Evolutionary conservation across 108 stramenopile species (phyloP), one percentile per base, ranked within the genome.

Genomic region (Licmophora abbreviata): DNA sequence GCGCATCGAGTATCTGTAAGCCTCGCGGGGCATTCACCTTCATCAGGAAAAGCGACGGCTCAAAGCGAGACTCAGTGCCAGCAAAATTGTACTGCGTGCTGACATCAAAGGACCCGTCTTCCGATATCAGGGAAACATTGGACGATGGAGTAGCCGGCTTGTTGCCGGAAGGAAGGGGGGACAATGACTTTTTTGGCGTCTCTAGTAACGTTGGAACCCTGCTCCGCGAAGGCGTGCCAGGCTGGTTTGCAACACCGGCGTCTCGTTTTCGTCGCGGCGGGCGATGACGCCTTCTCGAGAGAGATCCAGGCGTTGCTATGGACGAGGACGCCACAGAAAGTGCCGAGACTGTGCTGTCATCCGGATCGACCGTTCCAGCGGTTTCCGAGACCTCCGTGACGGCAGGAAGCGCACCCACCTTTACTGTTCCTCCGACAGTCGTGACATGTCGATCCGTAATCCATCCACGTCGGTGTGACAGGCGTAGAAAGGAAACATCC

Each of bases 1-100:
- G 83, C 31, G 85, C 80, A 68, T 92, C 89, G 32, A 92, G 54
- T 44, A 92, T 87, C 51, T 85, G 85, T 28, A 92, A 65, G 14
- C 89, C 89, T 11, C 66, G 40, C 7, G 85, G 85, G 30, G 83
- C 81, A 45, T 70, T 75, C 3, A 84, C 89, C 56, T 77, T 58
- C 68, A 87, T 77, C 23, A 91, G 49, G 61, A 79, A 86, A 40
- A 69, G 65, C n/a, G 73, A 54, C 30, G 29, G 54, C 36, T 52
- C 22, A n/a, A 36, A 4, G n/a, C n/a, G n/a, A n/a, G n/a, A n/a
- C 23, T 36, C 9, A 17, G 5, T 9, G 34, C 34, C 34, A 35
- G 34, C 34, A 11, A 35, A 35, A 11, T 9, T 11, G 12, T 35
- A 9, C 12, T 35, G 11, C 29, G 32, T 48, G 11, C 8, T 18